Evolutionary conservation across 2,329 filamentous ascomycete species (phyloP), one percentile per base, ranked within the genome.

Genomic region (Cercospora brassicicola): DNA sequence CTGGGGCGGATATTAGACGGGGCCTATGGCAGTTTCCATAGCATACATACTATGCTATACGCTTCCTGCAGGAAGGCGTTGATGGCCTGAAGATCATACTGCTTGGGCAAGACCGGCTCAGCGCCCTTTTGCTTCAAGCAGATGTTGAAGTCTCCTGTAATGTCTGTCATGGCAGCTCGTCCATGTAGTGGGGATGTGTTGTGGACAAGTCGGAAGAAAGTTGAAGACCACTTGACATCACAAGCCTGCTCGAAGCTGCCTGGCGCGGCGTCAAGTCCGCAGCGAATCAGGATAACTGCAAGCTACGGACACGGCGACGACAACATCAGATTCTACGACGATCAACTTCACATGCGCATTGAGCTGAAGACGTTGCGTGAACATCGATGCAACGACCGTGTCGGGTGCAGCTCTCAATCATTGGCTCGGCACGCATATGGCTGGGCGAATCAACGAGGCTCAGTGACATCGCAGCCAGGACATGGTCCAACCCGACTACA

Each of bases 51-150:
- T 79, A 98, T 97, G 78, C 91, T 88, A 81, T 96, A 95, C 63
- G 95, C 95, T 81, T 98, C 94, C 77, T 94, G 93, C 36, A 98
- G 84, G 78, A 98, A 99, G 75, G 91, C 91, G 78, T 97, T 92
- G 61, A 95, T 86, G 63, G 76, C 75, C 57, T 77, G 77, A 62
- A 80, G 74, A 67, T 78, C 77, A 69, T 80, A 82, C 10, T 76
- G 76, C 68, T 81, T 78, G 65, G 78, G 73, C 81, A 85, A 72
- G 11, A 85, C 83, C 7, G 84, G 81, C 30, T 82, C 81, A 55
- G 85, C 85, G 18, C 71, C 79, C 87, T 81, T 87, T 73, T 84
- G 81, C 75, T 85, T 85, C 26, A 94, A 85, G 57, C 90, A 84
- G 78, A 89, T 84, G 78, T 92, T 89, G 81, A 94, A 90, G 55